Conservation (phyloP, 2,329 filamentous ascomycete species). For the Aspergillus fumigatus region DNA sequence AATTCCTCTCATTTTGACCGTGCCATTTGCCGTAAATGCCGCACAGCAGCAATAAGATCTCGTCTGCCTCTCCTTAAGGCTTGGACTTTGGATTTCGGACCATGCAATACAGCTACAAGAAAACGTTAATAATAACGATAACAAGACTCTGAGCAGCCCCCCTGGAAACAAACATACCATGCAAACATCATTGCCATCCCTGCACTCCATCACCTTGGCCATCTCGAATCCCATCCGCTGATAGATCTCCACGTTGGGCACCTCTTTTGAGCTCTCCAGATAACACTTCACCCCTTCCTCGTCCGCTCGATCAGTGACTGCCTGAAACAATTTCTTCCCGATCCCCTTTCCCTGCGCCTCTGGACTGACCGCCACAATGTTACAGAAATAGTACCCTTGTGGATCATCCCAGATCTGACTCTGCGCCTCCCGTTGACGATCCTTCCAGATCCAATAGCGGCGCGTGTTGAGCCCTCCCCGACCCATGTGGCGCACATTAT, state of each 20-base stretch:
- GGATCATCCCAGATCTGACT: conserved; percentile 61
- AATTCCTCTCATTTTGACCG: background rate
- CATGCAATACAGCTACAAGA: conserved; percentile 24
- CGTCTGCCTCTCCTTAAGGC: background rate
- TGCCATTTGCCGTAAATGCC: background rate
- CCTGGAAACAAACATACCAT: conserved; percentile 35
- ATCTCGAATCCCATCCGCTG: conserved; percentile 64
- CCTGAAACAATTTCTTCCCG: conserved; percentile 60
- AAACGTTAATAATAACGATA: background rate
- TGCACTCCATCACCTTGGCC: conserved; percentile 61
- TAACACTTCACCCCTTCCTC: conserved; percentile 62
- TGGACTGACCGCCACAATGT: conserved; percentile 69
- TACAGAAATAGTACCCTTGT: conserved; percentile 71
- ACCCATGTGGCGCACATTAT: conserved; percentile 61
- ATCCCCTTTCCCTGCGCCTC: conserved; percentile 63
- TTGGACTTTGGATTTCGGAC: conserved; percentile 16
- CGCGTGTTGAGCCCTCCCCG: conserved; percentile 62
- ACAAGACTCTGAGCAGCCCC: background rate
- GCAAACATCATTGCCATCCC: conserved; percentile 56
- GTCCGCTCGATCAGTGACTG: conserved; percentile 62
- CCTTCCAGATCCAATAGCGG: conserved; percentile 72
- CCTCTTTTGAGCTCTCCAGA: conserved; percentile 63
- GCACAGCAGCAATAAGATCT: background rate
- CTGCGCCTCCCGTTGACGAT: conserved; percentile 61
- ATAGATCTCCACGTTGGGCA: conserved; percentile 69